phyloP scores from a whole-genome alignment of 108 stramenopile species.

The Skeletonema potamos region DNA sequence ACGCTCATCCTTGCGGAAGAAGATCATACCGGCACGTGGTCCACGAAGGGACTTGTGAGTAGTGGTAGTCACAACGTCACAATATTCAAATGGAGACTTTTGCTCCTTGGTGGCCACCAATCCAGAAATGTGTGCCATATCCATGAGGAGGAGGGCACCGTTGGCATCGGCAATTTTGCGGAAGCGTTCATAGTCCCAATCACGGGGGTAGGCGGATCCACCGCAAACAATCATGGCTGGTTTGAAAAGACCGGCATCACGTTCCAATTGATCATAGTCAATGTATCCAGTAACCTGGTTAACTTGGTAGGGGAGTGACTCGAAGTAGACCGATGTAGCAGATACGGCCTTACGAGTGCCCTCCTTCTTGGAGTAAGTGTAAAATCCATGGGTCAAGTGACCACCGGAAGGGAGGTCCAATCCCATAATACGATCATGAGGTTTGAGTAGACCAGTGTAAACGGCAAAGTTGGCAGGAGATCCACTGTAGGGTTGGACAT shows the following conservation, averaged over 20 bases:
- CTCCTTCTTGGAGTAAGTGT: slow-evolving; percentile 99
- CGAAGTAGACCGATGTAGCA: slow-evolving; percentile 99
- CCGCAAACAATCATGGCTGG: slow-evolving; percentile 98
- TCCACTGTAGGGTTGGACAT: slow-evolving; percentile 96
- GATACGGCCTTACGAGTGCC: slow-evolving; percentile 96
- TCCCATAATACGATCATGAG: slow-evolving; percentile 99
- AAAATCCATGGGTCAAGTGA: slow-evolving; percentile 98
- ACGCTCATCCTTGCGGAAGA: slow-evolving; percentile 98
- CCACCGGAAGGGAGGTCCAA: slow-evolving; percentile 98
- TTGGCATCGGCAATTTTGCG: slow-evolving; percentile 98
- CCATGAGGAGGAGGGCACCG: slow-evolving; percentile 97
- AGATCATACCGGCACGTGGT: slow-evolving; percentile 99
- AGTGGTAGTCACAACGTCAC: slow-evolving; percentile 99
- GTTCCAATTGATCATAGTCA: slow-evolving; percentile 92
- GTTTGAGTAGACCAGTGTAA: slow-evolving; percentile 95
- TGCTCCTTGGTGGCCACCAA: slow-evolving; percentile 95
- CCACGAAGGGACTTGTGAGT: slow-evolving; percentile 99
- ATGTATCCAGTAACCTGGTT: slow-evolving; percentile 94
- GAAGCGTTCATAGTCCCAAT: slow-evolving; percentile 98
- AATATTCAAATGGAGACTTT: slow-evolving; percentile 91
- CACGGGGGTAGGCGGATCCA: slow-evolving; percentile 99
- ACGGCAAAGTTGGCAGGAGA: slow-evolving; percentile 99
- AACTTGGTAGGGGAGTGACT: slow-evolving; percentile 98
- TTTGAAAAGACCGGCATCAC: slow-evolving; percentile 95
- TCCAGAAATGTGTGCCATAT: slow-evolving; percentile 99